Evolutionary conservation across 345 rosid genomes (phyloP), one percentile per base, ranked within the genome.

Genomic region (Lepidium aucheri): DNA sequence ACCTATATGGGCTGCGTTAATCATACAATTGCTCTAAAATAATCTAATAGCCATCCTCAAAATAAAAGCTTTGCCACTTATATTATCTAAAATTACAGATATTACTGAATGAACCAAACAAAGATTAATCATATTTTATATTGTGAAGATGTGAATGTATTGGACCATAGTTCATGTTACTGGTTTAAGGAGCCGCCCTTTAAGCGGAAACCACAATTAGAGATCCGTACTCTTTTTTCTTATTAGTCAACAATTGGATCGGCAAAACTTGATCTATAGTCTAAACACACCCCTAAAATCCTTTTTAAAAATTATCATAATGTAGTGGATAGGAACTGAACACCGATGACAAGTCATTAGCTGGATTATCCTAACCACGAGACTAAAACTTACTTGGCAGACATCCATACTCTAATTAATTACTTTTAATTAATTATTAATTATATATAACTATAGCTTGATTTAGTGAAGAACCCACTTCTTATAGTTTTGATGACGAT

Each of bases 141-240:
- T 46, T 49, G 4, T 46, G 6, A 40, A 40, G 44, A 18, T 51
- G 16, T 46, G 22, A 60, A 13, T 28, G 14, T 1, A 17, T 20
- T 69, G 50, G 58, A 44, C 53, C 47, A 38, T 11, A 17, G 18
- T 34, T 5, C 22, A 52, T 60, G 32, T 20, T 32, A 32, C 4
- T 42, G 14, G 20, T 61, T 5, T 42, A 42, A 42, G 41, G 39
- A 70, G 62, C 74, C 74, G 74, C 60, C 74, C 68, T 44, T 28
- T 8, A 54, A 53, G 57, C 56, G 50, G 38, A 36, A 44, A 12
- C 69, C 75, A 71, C 69, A 44, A 61, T 54, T n/a, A 70, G 51
- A 54, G 63, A n/a, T n/a, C n/a, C n/a, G n/a, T n/a, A n/a, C n/a
- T n/a, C n/a, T n/a, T n/a, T n/a, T n/a, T n/a, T n/a, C n/a, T n/a